Evolutionary conservation across 768 basidiomycete species (phyloP).

Genomic region (Suillus bovinus): DNA sequence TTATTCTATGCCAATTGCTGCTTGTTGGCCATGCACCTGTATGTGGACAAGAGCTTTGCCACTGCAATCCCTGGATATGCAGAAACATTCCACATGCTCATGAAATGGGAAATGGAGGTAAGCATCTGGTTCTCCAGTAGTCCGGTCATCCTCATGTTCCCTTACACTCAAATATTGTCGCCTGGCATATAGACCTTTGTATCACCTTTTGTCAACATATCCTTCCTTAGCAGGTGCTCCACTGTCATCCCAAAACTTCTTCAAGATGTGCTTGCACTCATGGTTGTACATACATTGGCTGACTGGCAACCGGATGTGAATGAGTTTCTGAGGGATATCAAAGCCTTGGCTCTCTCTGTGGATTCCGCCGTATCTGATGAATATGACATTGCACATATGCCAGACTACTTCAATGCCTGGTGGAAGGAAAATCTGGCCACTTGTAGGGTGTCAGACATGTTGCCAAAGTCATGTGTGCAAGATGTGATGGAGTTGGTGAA

Average conservation of each 20-base stretch:
- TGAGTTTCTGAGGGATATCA: background rate
- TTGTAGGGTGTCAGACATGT: background rate
- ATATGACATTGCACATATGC: background rate
- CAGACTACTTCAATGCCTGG: background rate
- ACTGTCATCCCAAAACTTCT: background rate
- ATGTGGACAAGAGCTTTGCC: background rate
- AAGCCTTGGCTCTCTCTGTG: background rate
- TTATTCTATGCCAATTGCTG: background rate
- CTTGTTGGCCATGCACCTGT: background rate
- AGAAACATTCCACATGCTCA: background rate
- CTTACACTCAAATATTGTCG: too few species aligned
- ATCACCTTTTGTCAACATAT: background rate
- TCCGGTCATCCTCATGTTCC: too few species aligned
- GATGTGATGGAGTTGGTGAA: background rate
- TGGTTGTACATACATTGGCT: background rate
- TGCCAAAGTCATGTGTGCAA: background rate
- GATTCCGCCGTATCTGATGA: accelerated
- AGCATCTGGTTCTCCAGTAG: too few species aligned
- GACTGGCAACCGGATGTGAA: background rate
- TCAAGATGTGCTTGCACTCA: background rate
- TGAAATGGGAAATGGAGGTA: too few species aligned
- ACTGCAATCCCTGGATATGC: too few species aligned
- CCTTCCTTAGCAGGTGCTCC: background rate
- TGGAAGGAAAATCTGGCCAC: background rate
- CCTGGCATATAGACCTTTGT: background rate